A percentile compares a stretch with the other conserved stretches of the same genome.
phyloP scores from a whole-genome alignment of 2,329 filamentous ascomycete species.

The Fusarium sp. region DNA sequence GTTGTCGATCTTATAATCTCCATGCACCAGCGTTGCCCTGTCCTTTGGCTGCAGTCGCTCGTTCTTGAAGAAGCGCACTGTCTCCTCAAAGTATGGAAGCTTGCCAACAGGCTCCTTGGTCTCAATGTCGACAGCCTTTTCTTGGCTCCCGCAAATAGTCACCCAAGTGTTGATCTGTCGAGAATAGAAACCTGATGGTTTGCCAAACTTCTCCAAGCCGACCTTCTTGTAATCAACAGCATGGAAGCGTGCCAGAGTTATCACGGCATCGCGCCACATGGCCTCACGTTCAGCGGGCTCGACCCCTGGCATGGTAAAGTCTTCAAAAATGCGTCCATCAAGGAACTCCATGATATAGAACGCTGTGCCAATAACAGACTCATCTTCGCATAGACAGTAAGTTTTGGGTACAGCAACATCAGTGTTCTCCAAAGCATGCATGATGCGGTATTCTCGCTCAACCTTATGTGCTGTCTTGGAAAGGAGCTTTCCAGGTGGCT shows the following conservation, averaged over 20 bases:
- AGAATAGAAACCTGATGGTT: conserved; percentile 80
- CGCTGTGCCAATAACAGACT: conserved; percentile 82
- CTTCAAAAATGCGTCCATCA: conserved; percentile 92
- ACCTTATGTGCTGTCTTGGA: conserved; percentile 96
- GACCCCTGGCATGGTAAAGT: conserved; percentile 83
- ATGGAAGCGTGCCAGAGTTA: conserved; percentile 88
- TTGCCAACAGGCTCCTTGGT: conserved; percentile 81
- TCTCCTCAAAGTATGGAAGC: conserved; percentile 85
- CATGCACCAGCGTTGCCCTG: conserved; percentile 84
- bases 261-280: conserved; percentile 89
- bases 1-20: conserved; percentile 97
- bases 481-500: conserved; percentile 92
- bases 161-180: conserved; percentile 88
- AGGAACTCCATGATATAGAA: conserved; percentile 99
- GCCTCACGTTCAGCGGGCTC: conserved; percentile 75
- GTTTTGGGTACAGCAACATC: conserved; percentile 88
- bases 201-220: conserved; percentile 80
- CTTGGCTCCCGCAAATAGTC: conserved; percentile 83
- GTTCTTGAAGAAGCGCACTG: conserved; percentile 82
- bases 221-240: conserved; percentile 74
- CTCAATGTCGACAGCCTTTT: conserved; percentile 79
- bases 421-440: conserved; percentile 82
- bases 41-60: conserved; percentile 79
- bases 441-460: conserved; percentile 93
- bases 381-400: conserved; percentile 88